Base-by-base conservation (phyloP, 176 grass and related monocot genomes). In the Pharus latifolius region DNA sequence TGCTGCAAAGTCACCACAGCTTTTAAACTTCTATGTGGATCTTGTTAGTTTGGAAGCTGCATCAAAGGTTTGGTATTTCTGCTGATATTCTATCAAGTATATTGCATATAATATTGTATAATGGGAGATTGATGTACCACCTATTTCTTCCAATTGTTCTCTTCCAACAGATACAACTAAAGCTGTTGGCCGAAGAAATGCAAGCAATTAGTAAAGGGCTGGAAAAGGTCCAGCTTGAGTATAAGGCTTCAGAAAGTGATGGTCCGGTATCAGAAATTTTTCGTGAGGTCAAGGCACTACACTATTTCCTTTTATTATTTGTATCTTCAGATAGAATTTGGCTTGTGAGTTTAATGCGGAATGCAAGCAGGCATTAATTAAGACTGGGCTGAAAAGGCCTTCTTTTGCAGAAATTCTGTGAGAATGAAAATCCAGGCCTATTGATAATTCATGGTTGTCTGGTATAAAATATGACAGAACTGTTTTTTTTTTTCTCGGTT, bases 161-260 rank as follows among this genome's bases (percentile, higher is more conserved):
- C 50, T 77, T 50, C 61, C 50, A 67, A 77, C 84, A 99, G 95
- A 99, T 94, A 81, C 95, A 99, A 86, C 79, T 99, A 29, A 99
- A 99, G 81, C 85, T 88, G 61, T 76, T 99, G 57, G 95, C 95
- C 27, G 95, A 99, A 85, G 95, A 99, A 94, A 99, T 99, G 95
- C 95, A 99, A 91, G 90, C 95, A 41, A 61, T 99, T 17, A 84
- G 83, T 56, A 99, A 94, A 88, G 90, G 95, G 7, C 67, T 99
- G 47, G 87, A 99, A 79, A 99, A 93, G 49, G 95, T 99, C 67
- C 81, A 82, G 65, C 27, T 80, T 13, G 95, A 99, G 52, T 83
- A 86, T 61, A 83, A 88, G 63, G 90, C 95, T 80, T 99, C 95
- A 80, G 80, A 99, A 88, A 94, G 79, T 78, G 95, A 99, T 84